A percentile compares a stretch with the other conserved stretches of the same genome.
These are phyloP conservation scores for Ophiocordyceps australis DNA, from an alignment of 2,329 filamentous ascomycete species.

Conservation along the genomic window DNA sequence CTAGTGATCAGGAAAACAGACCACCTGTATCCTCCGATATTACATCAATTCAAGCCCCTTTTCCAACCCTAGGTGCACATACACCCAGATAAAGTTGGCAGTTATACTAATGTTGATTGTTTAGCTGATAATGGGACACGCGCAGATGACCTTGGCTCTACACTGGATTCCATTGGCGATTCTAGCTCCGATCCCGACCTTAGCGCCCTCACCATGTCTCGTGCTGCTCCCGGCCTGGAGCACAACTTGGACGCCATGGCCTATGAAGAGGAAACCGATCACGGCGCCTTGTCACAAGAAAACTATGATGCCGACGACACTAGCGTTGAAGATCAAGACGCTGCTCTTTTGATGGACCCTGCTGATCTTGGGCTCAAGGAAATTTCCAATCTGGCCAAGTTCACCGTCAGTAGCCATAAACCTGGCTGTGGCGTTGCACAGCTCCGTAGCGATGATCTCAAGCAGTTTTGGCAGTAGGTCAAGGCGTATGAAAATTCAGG, in stretches of 20 bases:
- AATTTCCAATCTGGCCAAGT: conserved; percentile 68
- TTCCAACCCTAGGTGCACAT: too few species aligned
- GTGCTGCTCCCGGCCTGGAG: conserved; percentile 8
- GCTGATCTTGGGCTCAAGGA: conserved; percentile 49
- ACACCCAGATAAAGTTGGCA: too few species aligned
- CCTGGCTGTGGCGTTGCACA: conserved; percentile 64
- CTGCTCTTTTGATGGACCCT: conserved; percentile 28
- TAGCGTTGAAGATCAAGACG: conserved; percentile 12
- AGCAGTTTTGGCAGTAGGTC: conserved; percentile 66
- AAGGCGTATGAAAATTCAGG: too few species aligned
- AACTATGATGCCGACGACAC: conserved; percentile 13
- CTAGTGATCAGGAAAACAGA: too few species aligned
- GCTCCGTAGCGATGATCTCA: conserved; percentile 54
- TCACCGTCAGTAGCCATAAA: conserved; percentile 69
- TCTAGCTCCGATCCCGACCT: conserved; percentile 18
- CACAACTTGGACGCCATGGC: conserved; percentile 12
- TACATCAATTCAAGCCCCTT: too few species aligned
- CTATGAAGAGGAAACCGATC: conserved; percentile 10
- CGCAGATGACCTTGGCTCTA: conserved; percentile 18
- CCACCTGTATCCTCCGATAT: too few species aligned
- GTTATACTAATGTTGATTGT: too few species aligned
- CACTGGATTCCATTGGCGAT: conserved; percentile 17
- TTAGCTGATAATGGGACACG: too few species aligned
- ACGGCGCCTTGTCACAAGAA: conserved; percentile 10
- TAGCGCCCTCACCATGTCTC: conserved; percentile 16